Percentiles rank a stretch among this genome's conserved stretches.
phyloP scores from a whole-genome alignment of 441 rosid species.

The Adansonia rubrostipa region DNA sequence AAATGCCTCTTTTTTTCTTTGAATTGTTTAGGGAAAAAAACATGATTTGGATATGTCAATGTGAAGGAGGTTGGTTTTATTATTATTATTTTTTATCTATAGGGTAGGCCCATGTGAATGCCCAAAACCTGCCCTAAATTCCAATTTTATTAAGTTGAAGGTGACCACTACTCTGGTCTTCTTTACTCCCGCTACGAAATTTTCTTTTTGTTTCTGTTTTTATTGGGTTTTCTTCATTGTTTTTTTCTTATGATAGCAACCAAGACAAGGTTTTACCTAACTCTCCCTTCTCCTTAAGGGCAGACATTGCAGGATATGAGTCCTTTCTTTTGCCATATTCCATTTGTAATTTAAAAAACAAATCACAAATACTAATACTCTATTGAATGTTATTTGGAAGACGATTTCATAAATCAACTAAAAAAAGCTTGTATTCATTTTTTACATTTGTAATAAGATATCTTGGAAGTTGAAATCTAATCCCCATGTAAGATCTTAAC shows the following conservation, averaged over 20 bases:
- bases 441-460: neutral
- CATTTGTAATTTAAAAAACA: neutral
- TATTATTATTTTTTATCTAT: constrained; percentile 6
- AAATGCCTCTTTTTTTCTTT: constrained; percentile 3
- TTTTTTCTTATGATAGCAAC: neutral
- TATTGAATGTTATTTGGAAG: no score
- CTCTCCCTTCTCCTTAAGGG: neutral
- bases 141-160: constrained; percentile 17
- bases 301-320: constrained; percentile 4
- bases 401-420: no score
- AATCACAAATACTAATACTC: no score
- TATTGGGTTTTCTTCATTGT: neutral
- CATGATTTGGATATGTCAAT: constrained; percentile 29
- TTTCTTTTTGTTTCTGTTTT: neutral
- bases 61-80: neutral
- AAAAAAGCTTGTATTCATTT: no score
- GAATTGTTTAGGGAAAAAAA: constrained; percentile 19
- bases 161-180: constrained; percentile 25
- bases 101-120: constrained; percentile 28
- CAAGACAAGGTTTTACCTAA: constrained; percentile 5
- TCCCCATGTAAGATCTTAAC: neutral
- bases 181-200: neutral
- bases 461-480: neutral
- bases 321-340: neutral
- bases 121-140: neutral